phyloP scores from a whole-genome alignment of 805 yeast species.

The Lachancea fermentati region DNA sequence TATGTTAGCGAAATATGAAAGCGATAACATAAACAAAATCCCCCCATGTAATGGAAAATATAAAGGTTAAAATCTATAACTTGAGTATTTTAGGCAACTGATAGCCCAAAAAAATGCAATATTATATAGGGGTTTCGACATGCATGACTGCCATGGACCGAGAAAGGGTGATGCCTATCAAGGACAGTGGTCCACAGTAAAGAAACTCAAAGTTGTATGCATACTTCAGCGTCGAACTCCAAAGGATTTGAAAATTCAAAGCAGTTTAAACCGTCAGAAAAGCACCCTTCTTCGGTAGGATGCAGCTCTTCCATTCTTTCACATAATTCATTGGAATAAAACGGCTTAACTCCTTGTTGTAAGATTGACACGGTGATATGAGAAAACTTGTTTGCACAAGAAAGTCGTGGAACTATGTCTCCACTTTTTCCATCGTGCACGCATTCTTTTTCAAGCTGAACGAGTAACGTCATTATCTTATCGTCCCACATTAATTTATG shows the following conservation, averaged over 20 bases:
- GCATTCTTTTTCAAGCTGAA: constrained; percentile 5
- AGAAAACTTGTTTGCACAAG: constrained; percentile 40
- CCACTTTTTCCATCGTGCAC: constrained; percentile 11
- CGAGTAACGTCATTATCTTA: constrained; percentile 33
- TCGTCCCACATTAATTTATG: constrained; percentile 45
- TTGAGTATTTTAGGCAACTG: too few species aligned
- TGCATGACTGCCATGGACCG: too few species aligned
- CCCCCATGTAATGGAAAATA: too few species aligned
- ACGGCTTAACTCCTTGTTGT: constrained; percentile 40
- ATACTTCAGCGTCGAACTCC: constrained; percentile 15
- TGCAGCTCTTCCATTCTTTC: constrained; percentile 12
- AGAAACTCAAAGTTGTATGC: constrained; percentile 19
- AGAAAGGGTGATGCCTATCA: too few species aligned
- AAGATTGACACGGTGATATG: constrained; percentile 75
- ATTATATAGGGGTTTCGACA: too few species aligned
- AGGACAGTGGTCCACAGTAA: too few species aligned
- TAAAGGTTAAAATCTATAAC: too few species aligned
- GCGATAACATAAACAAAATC: too few species aligned
- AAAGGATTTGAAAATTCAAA: constrained; percentile 11
- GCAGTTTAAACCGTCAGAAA: constrained; percentile 6
- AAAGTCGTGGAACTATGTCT: constrained; percentile 14
- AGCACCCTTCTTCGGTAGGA: constrained; percentile 4
- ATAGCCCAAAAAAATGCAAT: too few species aligned
- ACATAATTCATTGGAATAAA: constrained; percentile 45
- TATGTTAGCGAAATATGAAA: too few species aligned